Base-by-base conservation (phyloP, 176 grass and related monocot genomes). In the Paspalum notatum region DNA sequence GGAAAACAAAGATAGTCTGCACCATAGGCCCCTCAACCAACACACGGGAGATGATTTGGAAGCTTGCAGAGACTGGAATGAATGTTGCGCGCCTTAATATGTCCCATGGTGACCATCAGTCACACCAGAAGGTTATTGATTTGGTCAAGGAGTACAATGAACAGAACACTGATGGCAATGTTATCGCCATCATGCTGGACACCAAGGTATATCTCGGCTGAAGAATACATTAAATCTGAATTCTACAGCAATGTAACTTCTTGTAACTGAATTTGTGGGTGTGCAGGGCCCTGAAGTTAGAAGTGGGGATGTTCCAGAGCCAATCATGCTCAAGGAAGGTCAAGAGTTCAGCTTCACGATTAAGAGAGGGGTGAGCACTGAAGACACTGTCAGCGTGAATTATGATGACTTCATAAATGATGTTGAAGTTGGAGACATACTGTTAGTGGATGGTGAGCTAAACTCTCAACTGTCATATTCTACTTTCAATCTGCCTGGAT, bases 1-100 rank as follows among this genome's bases (percentile, higher is more conserved):
- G 92, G 67, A 98, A 98, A 67, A 95, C 92, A 72, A 98, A 98
- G 88, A 98, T 98, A 83, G 92, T 98, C 11, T 98, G 95, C 88
- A 98, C 95, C 38, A 98, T 98, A 69, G 95, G 95, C 53, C 95
- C 95, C 16, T 92, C 90, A n/a, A 86, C 92, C 56, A 91, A 98
- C 77, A 95, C 92, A 5, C 78, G 84, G 1, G 92, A 98, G 76
- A 95, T 95, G 95, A 91, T 98, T 49, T 98, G 95, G 92, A 98
- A 98, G 59, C 82, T 98, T 61, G 95, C 95, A 62, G 95, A 95
- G 73, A 80, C 78, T 59, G 95, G 95, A 55, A 98, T 98, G 95
- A 95, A 95, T 24, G 90, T 98, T 59, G 95, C 95, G 3, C 86
- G 95, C 9, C 54, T 98, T 15, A 98, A 98, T 83, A 98, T 98